Base-by-base conservation (phyloP, 768 basidiomycete species). In the Mycena vulgaris region DNA sequence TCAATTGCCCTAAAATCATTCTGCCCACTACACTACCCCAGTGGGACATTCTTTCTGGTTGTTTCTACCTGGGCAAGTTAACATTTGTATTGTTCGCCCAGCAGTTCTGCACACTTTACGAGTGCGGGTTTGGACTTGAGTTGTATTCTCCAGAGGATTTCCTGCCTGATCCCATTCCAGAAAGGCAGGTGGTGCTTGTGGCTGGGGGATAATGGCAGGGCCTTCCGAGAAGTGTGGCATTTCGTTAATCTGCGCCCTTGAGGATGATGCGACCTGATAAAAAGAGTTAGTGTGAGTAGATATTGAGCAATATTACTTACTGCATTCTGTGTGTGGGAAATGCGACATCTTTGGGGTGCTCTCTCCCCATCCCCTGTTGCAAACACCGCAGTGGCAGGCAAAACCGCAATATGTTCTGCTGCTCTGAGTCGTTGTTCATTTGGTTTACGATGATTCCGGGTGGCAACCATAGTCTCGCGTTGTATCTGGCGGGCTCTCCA, bases 341-440 rank as follows among this genome's bases (percentile, higher is more conserved):
- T 5, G 1, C 27, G 11, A 1, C 31, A 16, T 30, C 45, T 13
- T 4, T n/a, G 6, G 3, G 7, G 9, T 8, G 21, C 40, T 49
- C 39, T 2, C 19, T 31, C 27, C 5, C 19, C 25, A 2, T 37
- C 14, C 8, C 23, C 17, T 42, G 42, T 3, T 27, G 4, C 5
- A 25, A 45, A 59, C 42, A 59, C 42, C 1, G 28, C 27, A 8
- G 7, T 7, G 28, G 57, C 57, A n/a, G 57, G 57, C 23, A 59
- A 25, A n/a, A 59, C 27, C 7, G 40, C 39, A 45, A 42, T 39
- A 31, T 59, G 57, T 30, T 25, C 19, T 23, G 57, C 3, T 19
- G 57, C 42, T 59, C 57, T 39, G 19, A 59, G 42, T 17, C 57
- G 40, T 14, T 9, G 21, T 14, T 59, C 40, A 45, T 59, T 59